These are phyloP conservation scores for Coemansia sp. DNA, from an alignment of 192 early-diverging fungal species.

Conservation along the genomic window DNA sequence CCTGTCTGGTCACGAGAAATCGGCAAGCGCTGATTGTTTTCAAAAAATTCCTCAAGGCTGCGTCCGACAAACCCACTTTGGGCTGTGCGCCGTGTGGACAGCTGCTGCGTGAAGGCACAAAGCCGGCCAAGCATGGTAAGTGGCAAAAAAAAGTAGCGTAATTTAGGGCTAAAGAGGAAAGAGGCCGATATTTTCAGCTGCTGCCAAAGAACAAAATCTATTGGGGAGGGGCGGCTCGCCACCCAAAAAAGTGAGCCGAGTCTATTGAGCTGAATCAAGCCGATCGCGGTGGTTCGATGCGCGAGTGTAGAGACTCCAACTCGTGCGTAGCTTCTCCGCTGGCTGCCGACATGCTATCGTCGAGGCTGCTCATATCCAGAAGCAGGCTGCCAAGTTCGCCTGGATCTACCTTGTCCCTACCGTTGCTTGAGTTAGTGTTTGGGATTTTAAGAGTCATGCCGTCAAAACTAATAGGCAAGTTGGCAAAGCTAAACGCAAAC, in stretches of 20 bases:
- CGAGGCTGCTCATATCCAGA: not conserved
- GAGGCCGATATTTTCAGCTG: no score
- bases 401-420: not conserved
- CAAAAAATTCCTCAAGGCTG: slow-evolving; percentile 65
- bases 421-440: not conserved
- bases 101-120: slow-evolving; percentile 22
- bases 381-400: not conserved
- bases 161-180: not conserved
- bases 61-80: slow-evolving; percentile 53
- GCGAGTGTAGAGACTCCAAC: not conserved
- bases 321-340: not conserved
- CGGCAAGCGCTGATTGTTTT: slow-evolving; percentile 55
- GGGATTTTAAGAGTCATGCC: not conserved
- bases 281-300: no score
- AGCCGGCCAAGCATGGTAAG: slow-evolving; percentile 25
- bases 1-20: slow-evolving; percentile 55
- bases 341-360: not conserved
- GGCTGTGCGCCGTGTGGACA: slow-evolving; percentile 40
- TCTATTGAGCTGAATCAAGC: not conserved
- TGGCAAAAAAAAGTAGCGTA: not conserved
- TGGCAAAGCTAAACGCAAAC: slow-evolving; percentile 17
- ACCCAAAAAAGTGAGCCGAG: no score
- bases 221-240: no score
- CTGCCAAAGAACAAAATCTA: no score
- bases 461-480: slow-evolving; percentile 7